Evolutionary conservation across 2,329 filamentous ascomycete genomes (phyloP).

Genomic region (Tolypocladium ophioglossoides): DNA sequence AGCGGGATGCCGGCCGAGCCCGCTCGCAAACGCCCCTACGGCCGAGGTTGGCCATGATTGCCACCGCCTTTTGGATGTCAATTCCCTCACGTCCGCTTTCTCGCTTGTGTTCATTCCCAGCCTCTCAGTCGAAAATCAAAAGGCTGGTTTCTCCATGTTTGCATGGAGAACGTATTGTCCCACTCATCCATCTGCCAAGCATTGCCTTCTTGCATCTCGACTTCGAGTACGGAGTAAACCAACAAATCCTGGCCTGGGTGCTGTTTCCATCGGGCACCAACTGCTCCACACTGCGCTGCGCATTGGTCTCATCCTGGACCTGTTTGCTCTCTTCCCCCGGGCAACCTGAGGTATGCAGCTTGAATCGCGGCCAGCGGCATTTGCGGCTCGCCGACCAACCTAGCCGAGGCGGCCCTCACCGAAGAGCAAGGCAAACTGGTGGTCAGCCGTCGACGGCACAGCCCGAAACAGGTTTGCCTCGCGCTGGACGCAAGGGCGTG

Average conservation of each 20-base stretch:
- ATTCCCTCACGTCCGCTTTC: background rate
- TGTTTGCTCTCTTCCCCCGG: no score
- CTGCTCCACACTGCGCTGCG: background rate
- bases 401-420: background rate
- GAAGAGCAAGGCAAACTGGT: background rate
- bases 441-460: background rate
- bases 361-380: background rate
- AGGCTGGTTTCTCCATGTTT: background rate
- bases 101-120: background rate
- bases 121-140: background rate
- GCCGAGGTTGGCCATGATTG: background rate
- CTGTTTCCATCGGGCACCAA: background rate
- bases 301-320: background rate
- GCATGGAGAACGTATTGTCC: no score
- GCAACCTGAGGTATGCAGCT: background rate
- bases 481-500: background rate
- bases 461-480: background rate
- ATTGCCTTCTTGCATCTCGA: no score
- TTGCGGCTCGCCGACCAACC: background rate
- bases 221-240: no score
- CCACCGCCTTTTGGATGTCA: background rate
- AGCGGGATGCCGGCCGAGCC: background rate
- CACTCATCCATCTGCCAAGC: no score
- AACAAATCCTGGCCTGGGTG: background rate
- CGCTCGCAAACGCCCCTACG: background rate